Conservation (phyloP, 345 rosid species). For the Rhizophora apiculata region DNA sequence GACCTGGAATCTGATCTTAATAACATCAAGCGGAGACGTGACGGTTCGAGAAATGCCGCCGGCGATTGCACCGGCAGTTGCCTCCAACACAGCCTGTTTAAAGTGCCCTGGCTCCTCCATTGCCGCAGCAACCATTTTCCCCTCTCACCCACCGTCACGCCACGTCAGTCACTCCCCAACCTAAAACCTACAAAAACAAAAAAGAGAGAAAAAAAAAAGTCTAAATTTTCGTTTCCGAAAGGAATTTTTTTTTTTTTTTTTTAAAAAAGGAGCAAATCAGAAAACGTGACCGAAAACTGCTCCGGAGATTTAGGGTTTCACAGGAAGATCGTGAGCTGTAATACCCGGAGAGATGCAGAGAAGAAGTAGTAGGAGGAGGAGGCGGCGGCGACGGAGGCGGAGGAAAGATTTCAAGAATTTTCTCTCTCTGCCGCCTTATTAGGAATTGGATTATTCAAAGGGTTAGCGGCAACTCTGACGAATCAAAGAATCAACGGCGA, state of each 20-base stretch:
- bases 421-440: conserved; percentile 18
- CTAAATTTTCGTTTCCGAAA: not conserved
- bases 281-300: not conserved
- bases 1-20: conserved; percentile 97
- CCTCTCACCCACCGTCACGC: not conserved
- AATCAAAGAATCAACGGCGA: not conserved
- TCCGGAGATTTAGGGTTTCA: conserved; percentile 4
- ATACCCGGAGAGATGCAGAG: not conserved
- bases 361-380: not conserved
- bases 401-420: not conserved
- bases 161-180: not conserved
- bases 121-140: conserved; percentile 20
- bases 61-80: conserved; percentile 71
- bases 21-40: conserved; percentile 97
- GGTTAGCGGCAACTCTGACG: too few relatives aligned
- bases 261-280: not conserved
- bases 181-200: not conserved
- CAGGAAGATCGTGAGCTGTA: not conserved
- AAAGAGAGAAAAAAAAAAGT: not conserved
- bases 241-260: too few relatives aligned
- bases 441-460: conserved; percentile 3
- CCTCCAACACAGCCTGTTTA: conserved; percentile 62
- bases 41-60: conserved; percentile 84
- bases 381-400: not conserved
- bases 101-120: conserved; percentile 72